phyloP scores from a whole-genome alignment of 2,329 filamentous ascomycete genomes.

The Rasamsonia emersonii region DNA sequence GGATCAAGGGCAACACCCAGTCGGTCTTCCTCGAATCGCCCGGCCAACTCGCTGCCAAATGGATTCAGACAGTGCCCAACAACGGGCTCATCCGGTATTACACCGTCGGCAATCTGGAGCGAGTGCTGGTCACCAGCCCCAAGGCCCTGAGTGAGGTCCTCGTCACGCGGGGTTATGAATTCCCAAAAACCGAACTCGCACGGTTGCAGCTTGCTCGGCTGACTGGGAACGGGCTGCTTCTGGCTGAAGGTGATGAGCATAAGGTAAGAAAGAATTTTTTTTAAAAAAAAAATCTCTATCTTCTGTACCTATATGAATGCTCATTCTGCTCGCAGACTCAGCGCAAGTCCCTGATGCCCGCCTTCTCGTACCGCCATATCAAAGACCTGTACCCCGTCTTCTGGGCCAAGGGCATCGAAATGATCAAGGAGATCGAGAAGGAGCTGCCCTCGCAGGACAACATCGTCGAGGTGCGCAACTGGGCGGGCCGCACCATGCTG shows the following conservation, averaged over 20 bases:
- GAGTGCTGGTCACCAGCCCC: conserved; percentile 52
- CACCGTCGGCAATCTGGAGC: conserved; percentile 53
- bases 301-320: neutral
- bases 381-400: conserved; percentile 79
- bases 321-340: conserved; percentile 36
- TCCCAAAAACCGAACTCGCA: conserved; percentile 52
- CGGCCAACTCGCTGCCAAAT: conserved; percentile 30
- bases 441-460: conserved; percentile 29
- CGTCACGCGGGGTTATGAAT: conserved; percentile 61
- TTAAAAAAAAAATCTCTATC: neutral
- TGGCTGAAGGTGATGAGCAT: conserved; percentile 88
- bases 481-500: conserved; percentile 60
- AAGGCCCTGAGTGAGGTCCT: conserved; percentile 64
- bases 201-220: conserved; percentile 27
- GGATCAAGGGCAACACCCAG: conserved; percentile 39
- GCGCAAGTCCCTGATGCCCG: conserved; percentile 69
- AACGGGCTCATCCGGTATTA: conserved; percentile 62
- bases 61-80: conserved; percentile 56
- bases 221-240: conserved; percentile 43
- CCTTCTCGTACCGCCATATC: conserved; percentile 77
- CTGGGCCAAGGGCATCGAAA: conserved; percentile 67
- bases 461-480: conserved; percentile 51
- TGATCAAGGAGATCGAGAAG: conserved; percentile 51
- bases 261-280: conserved; percentile 40
- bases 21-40: conserved; percentile 30